Conservation (phyloP, 78 protist genomes). For the Speleostelium caveatum region DNA sequence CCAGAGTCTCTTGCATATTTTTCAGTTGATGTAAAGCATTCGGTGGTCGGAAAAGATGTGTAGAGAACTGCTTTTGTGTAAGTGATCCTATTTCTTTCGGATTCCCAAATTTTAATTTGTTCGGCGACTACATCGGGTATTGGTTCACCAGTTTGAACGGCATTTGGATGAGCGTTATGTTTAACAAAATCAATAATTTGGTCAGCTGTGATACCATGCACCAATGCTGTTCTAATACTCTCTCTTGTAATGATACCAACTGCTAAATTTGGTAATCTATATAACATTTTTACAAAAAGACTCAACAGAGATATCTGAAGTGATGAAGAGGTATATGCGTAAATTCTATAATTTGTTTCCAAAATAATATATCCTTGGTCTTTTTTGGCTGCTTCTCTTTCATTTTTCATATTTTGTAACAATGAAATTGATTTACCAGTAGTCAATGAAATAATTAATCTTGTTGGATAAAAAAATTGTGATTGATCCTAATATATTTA, state of each 20-base stretch:
- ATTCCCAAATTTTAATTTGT: slow-evolving; percentile 57
- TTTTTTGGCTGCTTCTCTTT: slow-evolving; percentile 1
- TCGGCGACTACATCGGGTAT: slow-evolving; percentile 62
- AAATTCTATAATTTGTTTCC: slow-evolving; percentile 55
- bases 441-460: slow-evolving; percentile 57
- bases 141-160: slow-evolving; percentile 9
- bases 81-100: slow-evolving; percentile 36
- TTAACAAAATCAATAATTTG: slow-evolving; percentile 51
- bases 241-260: slow-evolving; percentile 69
- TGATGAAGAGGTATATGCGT: slow-evolving; percentile 63
- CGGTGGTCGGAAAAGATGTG: slow-evolving; percentile 53
- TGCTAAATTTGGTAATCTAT: slow-evolving; percentile 54
- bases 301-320: slow-evolving; percentile 40
- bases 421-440: slow-evolving; percentile 53
- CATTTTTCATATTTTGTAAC: slow-evolving; percentile 4
- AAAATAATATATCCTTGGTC: slow-evolving; percentile 56
- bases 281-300: slow-evolving; percentile 63
- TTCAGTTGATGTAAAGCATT: slow-evolving; percentile 22
- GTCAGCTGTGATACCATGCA: slow-evolving; percentile 76
- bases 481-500: no score
- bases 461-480: slow-evolving; percentile 45
- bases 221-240: slow-evolving; percentile 43
- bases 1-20: slow-evolving; percentile 40
- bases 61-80: slow-evolving; percentile 45
- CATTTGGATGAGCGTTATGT: slow-evolving; percentile 64